Evolutionary conservation across 1,139 yeast species (phyloP), one percentile per base, ranked within the genome.

Genomic region (Yamadazyma triangularis): DNA sequence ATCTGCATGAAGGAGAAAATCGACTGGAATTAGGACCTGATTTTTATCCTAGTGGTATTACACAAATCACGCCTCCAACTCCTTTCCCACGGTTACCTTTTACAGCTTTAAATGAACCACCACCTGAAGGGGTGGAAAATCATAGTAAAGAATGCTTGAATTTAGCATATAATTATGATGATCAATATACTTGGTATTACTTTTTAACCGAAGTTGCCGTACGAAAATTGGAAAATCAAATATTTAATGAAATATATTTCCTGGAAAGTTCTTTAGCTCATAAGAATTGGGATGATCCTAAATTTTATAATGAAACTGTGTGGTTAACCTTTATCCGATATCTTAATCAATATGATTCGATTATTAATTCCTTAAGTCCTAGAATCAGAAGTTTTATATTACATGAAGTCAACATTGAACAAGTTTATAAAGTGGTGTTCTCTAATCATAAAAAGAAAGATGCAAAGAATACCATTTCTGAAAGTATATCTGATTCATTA

Each of bases 161-260:
- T 31, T 39, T 60, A 16, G 64, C 69, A 1, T 42, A 49, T 20
- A 55, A 40, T 33, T 67, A 42, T 36, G 65, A 55, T 41, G 67
- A 54, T 33, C 64, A 63, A 33, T 56, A 63, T 31, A 56, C 70
- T 13, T 70, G 76, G 76, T 66, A 67, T 45, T 70, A 51, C 38
- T 70, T 60, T 38, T 48, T 70, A 26, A 70, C 76, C 0, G 77
- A 70, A 41, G 56, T 70, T n/a, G 73, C 73, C 0, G 60, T 68
- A 7, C 47, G 77, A 22, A 70, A 67, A 41, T 56, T 70, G 6
- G 74, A 70, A 38, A 70, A 70, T 45, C 55, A 53, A 24, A 50
- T 70, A 49, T 56, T 54, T 35, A 67, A 68, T 42, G 73, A 69
- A 19, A 44, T 64, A 12, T 66, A 48, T 37, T 18, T 18, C 9